Conservation (phyloP, 2,329 filamentous ascomycete species). For the Aspergillus awamori region DNA sequence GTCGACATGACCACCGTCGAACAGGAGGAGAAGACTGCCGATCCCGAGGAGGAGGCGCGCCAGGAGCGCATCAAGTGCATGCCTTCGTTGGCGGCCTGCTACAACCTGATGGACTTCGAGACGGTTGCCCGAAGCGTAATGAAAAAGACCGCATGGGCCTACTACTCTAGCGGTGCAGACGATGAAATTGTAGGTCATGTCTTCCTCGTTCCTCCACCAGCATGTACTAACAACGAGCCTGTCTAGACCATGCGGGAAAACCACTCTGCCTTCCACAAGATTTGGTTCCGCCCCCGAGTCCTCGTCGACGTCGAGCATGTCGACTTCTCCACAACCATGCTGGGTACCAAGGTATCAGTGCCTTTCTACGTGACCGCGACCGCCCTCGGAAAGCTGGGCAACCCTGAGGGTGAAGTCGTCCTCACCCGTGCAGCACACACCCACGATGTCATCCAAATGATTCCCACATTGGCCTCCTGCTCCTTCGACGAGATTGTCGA, state of each 20-base stretch:
- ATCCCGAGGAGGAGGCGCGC: constrained; percentile 73
- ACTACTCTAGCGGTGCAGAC: constrained; percentile 92
- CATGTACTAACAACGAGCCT: not conserved
- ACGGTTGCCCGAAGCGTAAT: constrained; percentile 85
- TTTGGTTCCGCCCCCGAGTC: constrained; percentile 91
- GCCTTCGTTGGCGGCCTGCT: constrained; percentile 83
- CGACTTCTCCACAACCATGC: constrained; percentile 89
- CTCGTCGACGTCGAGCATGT: constrained; percentile 88
- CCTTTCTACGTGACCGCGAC: constrained; percentile 98
- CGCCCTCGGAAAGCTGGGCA: constrained; percentile 89
- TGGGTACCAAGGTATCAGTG: constrained; percentile 78
- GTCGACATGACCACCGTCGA: constrained; percentile 84
- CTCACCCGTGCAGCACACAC: constrained; percentile 81
- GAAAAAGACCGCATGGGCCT: constrained; percentile 97
- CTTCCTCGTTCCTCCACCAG: constrained; percentile 12
- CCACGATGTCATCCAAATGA: constrained; percentile 97
- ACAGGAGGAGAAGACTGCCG: constrained; percentile 65
- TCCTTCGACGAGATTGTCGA: constrained; percentile 97
- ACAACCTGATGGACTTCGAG: constrained; percentile 95
- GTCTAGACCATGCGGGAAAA: constrained; percentile 87
- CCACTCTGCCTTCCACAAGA: constrained; percentile 92
- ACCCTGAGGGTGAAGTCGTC: constrained; percentile 91
- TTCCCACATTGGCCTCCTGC: constrained; percentile 93
- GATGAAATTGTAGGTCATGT: constrained; percentile 73
- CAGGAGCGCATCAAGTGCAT: constrained; percentile 73